Percentiles rank a stretch among this genome's conserved stretches.
Conservation (phyloP, 2,329 filamentous ascomycete species). For the Dothideomycetidae sp. region DNA sequence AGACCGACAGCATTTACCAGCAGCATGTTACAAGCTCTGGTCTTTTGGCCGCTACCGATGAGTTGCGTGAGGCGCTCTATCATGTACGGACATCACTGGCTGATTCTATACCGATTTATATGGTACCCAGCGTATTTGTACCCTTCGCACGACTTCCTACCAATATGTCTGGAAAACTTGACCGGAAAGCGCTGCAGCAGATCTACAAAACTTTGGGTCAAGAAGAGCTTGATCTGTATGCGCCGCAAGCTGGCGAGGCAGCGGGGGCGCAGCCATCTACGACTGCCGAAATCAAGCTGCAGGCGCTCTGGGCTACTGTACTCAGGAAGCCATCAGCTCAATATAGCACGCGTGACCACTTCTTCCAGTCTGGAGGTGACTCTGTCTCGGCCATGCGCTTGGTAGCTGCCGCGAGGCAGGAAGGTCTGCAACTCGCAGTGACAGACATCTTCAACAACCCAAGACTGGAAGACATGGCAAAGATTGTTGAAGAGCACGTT, state of each 20-base stretch:
- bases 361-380: constrained; percentile 35
- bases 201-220: background rate
- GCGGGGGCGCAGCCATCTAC: background rate
- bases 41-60: background rate
- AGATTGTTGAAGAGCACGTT: constrained; percentile 13
- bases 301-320: constrained; percentile 4
- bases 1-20: background rate
- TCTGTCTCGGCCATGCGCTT: constrained; percentile 33
- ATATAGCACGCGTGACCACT: constrained; percentile 28
- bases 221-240: background rate
- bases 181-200: background rate
- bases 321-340: constrained; percentile 3
- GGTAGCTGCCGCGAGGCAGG: constrained; percentile 25
- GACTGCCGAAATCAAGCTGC: constrained; percentile 6
- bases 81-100: background rate
- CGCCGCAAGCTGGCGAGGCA: constrained; percentile 34
- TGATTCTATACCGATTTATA: background rate
- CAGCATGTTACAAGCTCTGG: background rate
- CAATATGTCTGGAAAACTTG: background rate
- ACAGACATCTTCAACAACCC: constrained; percentile 31
- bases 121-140: constrained; percentile 1
- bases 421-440: constrained; percentile 27
- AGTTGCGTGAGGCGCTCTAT: constrained; percentile 47
- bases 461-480: constrained; percentile 22
- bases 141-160: background rate